Conservation (phyloP, 2,329 filamentous ascomycete genomes). For the Claviceps quebecensis region DNA sequence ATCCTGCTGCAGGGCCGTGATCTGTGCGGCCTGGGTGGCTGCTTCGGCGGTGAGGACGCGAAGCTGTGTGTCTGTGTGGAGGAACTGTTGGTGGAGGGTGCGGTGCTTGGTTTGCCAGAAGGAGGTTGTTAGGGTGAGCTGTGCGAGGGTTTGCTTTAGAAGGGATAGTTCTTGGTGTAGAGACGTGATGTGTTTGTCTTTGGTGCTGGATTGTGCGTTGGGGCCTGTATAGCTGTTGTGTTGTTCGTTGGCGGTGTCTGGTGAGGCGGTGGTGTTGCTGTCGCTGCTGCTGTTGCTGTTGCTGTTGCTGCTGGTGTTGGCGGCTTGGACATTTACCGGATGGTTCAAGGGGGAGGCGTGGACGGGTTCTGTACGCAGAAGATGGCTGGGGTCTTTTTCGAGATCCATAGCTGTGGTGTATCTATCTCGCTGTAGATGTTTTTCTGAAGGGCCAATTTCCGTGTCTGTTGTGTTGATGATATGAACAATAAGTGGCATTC, state of each 20-base stretch:
- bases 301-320: background rate
- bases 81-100: constrained; percentile 35
- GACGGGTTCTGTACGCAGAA: constrained; percentile 10
- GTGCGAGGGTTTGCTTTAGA: constrained; percentile 40
- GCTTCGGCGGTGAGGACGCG: constrained; percentile 35
- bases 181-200: constrained; percentile 36
- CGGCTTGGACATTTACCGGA: constrained; percentile 4
- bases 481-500: no score
- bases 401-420: constrained; percentile 31
- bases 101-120: constrained; percentile 46
- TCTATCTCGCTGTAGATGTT: constrained; percentile 5
- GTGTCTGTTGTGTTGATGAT: no score
- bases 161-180: constrained; percentile 37
- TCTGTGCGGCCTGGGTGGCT: constrained; percentile 31
- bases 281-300: constrained; percentile 12
- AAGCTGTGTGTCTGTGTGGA: constrained; percentile 38
- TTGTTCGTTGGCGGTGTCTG: constrained; percentile 14
- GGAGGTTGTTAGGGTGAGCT: constrained; percentile 39
- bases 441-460: background rate
- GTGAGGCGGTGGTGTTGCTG: constrained; percentile 11
- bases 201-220: constrained; percentile 20
- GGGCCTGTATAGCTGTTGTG: constrained; percentile 7
- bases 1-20: constrained; percentile 34
- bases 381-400: constrained; percentile 12
- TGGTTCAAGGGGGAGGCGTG: constrained; percentile 9